phyloP scores from a whole-genome alignment of 1,139 yeast genomes.

The Schizosaccharomyces versatilis region DNA sequence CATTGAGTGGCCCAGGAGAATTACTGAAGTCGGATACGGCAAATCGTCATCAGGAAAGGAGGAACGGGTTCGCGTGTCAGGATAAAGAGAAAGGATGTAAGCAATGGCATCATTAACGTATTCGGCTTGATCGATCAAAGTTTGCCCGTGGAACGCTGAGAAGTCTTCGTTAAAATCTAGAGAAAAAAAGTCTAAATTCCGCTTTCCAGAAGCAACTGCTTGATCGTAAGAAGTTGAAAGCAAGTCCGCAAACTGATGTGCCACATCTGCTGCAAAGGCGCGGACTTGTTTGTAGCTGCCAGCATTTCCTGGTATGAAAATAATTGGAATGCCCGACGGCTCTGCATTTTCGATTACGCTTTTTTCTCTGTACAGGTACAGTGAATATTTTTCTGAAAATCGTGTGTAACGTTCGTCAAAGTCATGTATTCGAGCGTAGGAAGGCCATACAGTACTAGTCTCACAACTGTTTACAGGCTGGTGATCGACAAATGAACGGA shows the following conservation, averaged over 20 bases:
- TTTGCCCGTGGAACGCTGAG: constrained; percentile 88
- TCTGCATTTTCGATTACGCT: constrained; percentile 21
- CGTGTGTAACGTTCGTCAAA: constrained; percentile 52
- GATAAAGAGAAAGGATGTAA: constrained; percentile 51
- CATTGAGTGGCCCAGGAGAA: constrained; percentile 83
- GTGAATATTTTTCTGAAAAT: constrained; percentile 56
- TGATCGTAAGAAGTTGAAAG: constrained; percentile 4
- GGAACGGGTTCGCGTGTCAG: constrained; percentile 15
- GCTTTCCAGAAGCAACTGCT: constrained; percentile 5
- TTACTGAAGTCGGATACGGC: constrained; percentile 42
- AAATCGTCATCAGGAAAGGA: neutral
- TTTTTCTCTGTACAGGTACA: constrained; percentile 55
- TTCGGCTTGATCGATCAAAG: constrained; percentile 84
- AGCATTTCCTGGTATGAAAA: constrained; percentile 93
- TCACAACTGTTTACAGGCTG: neutral
- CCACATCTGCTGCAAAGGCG: constrained; percentile 59
- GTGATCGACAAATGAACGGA: neutral
- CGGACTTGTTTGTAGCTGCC: constrained; percentile 82
- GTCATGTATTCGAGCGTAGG: constrained; percentile 49
- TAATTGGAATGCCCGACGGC: constrained; percentile 55
- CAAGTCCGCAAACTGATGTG: constrained; percentile 12
- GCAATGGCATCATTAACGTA: constrained; percentile 69
- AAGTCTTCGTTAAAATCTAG: constrained; percentile 92
- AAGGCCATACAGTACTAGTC: neutral
- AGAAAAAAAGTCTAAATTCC: constrained; percentile 19